phyloP scores from a whole-genome alignment of 306 rosid species.

The Lotus japonicus region DNA sequence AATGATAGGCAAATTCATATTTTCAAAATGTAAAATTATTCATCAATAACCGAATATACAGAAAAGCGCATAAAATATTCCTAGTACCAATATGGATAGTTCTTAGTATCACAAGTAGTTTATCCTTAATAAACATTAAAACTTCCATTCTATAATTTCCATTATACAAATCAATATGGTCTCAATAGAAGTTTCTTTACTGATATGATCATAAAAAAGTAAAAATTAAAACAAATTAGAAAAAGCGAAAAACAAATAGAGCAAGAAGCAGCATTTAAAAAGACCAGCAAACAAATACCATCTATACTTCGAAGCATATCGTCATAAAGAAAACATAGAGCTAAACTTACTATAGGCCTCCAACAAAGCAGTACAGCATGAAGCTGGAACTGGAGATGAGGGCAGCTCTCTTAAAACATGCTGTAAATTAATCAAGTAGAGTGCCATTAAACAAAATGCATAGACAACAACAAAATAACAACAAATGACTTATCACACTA shows the following conservation, averaged over 20 bases:
- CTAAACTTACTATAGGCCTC: constrained; percentile 91
- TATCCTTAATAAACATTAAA: not conserved
- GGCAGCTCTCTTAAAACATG: constrained; percentile 96
- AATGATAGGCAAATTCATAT: not conserved
- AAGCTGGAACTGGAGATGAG: constrained; percentile 98
- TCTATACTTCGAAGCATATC: not conserved
- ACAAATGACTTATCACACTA: too few species aligned
- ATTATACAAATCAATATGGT: not conserved
- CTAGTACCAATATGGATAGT: not conserved
- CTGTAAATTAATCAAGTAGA: constrained; percentile 43
- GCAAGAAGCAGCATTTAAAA: too few species aligned
- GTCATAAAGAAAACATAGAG: constrained; percentile 2
- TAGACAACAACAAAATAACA: too few species aligned
- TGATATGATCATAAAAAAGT: not conserved
- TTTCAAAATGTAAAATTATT: not conserved
- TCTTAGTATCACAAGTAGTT: not conserved
- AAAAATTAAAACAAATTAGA: not conserved
- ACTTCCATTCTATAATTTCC: not conserved
- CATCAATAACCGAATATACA: not conserved
- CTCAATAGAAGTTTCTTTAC: not conserved
- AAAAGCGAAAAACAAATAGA: not conserved
- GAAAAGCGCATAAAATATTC: not conserved
- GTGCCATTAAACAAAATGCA: not conserved
- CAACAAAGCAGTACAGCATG: constrained; percentile 94
- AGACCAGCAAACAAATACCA: too few species aligned